phyloP scores from a whole-genome alignment of 2,329 filamentous ascomycete species.

The Sclerotinia spermophila region DNA sequence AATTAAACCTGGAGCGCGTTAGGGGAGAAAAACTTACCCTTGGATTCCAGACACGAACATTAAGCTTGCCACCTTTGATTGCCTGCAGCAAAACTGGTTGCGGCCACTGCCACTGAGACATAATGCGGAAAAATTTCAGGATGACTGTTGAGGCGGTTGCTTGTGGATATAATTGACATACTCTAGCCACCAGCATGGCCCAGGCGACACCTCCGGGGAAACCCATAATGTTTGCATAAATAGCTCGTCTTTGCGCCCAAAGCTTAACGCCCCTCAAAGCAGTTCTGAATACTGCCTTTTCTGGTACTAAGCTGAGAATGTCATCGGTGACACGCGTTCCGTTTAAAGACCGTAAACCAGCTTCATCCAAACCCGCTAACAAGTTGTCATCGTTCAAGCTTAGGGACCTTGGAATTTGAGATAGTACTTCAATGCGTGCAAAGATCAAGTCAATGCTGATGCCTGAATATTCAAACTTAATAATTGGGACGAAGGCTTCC shows the following conservation, averaged over 20 bases:
- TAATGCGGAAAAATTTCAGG: constrained; percentile 89
- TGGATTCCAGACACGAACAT: constrained; percentile 91
- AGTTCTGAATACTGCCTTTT: constrained; percentile 83
- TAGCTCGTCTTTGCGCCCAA: constrained; percentile 88
- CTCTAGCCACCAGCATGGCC: constrained; percentile 94
- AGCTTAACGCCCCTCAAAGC: constrained; percentile 91
- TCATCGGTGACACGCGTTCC: constrained; percentile 93
- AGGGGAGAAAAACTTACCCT: constrained; percentile 51
- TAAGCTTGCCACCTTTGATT: constrained; percentile 76
- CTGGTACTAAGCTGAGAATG: constrained; percentile 82
- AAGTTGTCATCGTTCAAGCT: constrained; percentile 79
- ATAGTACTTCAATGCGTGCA: constrained; percentile 66
- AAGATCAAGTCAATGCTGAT: constrained; percentile 97
- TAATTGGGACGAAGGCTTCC: constrained; percentile 93
- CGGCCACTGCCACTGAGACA: constrained; percentile 90
- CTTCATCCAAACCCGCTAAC: constrained; percentile 80
- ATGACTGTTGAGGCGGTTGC: constrained; percentile 86
- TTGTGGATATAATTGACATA: constrained; percentile 94
- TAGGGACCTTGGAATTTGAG: constrained; percentile 68
- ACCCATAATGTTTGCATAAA: constrained; percentile 94
- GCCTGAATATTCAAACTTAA: constrained; percentile 87
- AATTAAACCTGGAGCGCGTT: constrained; percentile 26
- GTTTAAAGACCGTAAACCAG: constrained; percentile 84
- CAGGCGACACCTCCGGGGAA: constrained; percentile 96
- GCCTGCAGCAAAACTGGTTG: constrained; percentile 86